Conservation (phyloP, 2,329 filamentous ascomycete genomes). For the Monascus ruber region DNA sequence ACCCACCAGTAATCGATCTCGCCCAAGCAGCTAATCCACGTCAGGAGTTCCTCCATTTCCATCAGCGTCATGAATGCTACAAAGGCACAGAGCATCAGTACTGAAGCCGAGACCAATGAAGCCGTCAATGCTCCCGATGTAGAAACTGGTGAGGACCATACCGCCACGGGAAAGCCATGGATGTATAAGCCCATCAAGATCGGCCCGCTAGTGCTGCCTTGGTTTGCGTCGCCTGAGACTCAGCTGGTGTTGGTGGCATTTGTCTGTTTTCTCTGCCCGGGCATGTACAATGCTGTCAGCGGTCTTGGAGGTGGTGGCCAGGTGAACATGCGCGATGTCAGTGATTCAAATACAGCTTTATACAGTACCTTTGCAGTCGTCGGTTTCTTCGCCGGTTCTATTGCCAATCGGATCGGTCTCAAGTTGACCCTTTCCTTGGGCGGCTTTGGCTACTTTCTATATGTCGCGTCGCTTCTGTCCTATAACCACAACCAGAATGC, state of each 20-base stretch:
- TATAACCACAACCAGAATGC: slow-evolving; percentile 40
- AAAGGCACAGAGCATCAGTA: neutral
- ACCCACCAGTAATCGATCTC: neutral
- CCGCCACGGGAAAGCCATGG: slow-evolving; percentile 40
- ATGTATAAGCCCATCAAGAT: slow-evolving; percentile 55
- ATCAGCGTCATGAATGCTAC: neutral
- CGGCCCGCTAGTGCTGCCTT: slow-evolving; percentile 44
- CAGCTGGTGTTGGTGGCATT: slow-evolving; percentile 62
- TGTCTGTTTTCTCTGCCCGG: slow-evolving; percentile 61
- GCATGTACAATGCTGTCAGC: slow-evolving; percentile 59
- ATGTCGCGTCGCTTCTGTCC: slow-evolving; percentile 38
- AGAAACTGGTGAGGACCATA: slow-evolving; percentile 10
- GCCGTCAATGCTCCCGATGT: slow-evolving; percentile 23
- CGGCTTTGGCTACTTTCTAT: slow-evolving; percentile 39
- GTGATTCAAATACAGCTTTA: slow-evolving; percentile 58
- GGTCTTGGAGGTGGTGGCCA: slow-evolving; percentile 56
- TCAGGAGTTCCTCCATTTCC: neutral
- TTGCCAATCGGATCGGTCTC: slow-evolving; percentile 35
- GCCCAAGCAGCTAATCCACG: neutral
- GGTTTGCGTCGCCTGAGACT: slow-evolving; percentile 62
- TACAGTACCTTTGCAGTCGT: slow-evolving; percentile 61
- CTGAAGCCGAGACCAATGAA: slow-evolving; percentile 3
- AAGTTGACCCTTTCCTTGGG: slow-evolving; percentile 34
- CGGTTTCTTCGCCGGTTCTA: slow-evolving; percentile 49
- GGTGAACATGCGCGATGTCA: slow-evolving; percentile 45